phyloP scores from a whole-genome alignment of 768 basidiomycete genomes.

The Termitomyces sp. region DNA sequence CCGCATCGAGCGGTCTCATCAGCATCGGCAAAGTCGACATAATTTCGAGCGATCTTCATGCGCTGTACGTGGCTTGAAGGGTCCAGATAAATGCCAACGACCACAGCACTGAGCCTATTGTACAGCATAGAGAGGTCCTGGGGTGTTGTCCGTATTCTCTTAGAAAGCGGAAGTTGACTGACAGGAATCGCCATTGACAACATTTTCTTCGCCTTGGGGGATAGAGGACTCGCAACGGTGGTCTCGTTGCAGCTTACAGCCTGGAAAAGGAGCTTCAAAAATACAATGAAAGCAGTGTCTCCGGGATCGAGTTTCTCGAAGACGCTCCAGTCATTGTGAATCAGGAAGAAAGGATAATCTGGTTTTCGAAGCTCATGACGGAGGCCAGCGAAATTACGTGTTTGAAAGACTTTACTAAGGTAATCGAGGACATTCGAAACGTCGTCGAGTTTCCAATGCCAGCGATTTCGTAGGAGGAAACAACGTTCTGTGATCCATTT shows the following conservation, averaged over 20 bases:
- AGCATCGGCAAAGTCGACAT: slow-evolving; percentile 61
- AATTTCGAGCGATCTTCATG: slow-evolving; percentile 59
- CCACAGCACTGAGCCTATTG: slow-evolving; percentile 75
- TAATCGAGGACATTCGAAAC: slow-evolving; percentile 53
- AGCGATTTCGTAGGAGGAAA: slow-evolving; percentile 64
- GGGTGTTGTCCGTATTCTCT: slow-evolving; percentile 38
- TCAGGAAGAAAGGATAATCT: slow-evolving; percentile 72
- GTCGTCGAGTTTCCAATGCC: slow-evolving; percentile 68
- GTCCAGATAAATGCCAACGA: slow-evolving; percentile 65
- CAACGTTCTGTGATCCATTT: slow-evolving; percentile 66
- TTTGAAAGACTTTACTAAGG: slow-evolving; percentile 69
- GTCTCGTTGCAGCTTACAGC: slow-evolving; percentile 32
- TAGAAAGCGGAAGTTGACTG: slow-evolving; percentile 59
- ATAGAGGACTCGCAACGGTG: slow-evolving; percentile 25
- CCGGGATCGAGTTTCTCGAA: slow-evolving; percentile 41
- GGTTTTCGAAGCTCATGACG: slow-evolving; percentile 36
- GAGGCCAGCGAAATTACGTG: slow-evolving; percentile 71
- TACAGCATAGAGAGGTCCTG: slow-evolving; percentile 69
- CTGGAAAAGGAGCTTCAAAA: slow-evolving; percentile 76
- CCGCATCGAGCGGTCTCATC: slow-evolving; percentile 60
- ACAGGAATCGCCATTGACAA: slow-evolving; percentile 70
- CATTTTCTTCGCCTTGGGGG: slow-evolving; percentile 55
- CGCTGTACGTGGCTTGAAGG: slow-evolving; percentile 41
- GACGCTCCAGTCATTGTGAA: slow-evolving; percentile 44
- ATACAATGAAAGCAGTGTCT: slow-evolving; percentile 75